Evolutionary conservation across 208 protist species (phyloP), one percentile per base, ranked within the genome.

Genomic region (Balamuthia mandrillaris): DNA sequence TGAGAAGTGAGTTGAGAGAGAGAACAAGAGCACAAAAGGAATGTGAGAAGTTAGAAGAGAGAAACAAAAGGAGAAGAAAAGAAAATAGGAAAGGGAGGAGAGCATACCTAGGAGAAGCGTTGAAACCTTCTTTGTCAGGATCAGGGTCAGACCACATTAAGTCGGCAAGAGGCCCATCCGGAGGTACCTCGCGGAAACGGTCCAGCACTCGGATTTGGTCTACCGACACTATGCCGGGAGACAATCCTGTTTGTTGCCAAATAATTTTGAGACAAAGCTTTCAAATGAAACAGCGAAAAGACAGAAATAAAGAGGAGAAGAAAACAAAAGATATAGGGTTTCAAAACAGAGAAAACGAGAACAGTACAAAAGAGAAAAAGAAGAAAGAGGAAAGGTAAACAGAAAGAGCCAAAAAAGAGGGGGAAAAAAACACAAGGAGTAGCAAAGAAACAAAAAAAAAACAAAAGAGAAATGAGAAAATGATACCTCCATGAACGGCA

Each of bases 61-160:
- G n/a, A 58, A 18, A 3, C 51, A 58, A 18, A 9, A 18, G 7
- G n/a, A 1, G n/a, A 58, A 18, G 7, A 18, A 33, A 27, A 16
- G 31, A 27, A 60, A 16, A 4, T 39, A 21, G 21, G n/a, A 63
- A 10, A 31, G 29, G 61, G 27, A 24, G 31, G 41, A 31, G 21
- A 16, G 21, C 16, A 42, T 61, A 68, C 42, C 87, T 70, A 45
- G 82, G 66, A 16, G 49, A 79, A 18, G 82, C 45, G 33, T 47
- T 33, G 29, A 77, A 88, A 27, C 78, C 88, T 12, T 68, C 51
- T 29, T 63, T 65, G 35, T 97, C 95, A 52, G 96, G 94, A 42
- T 95, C 92, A 4, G 98, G 98, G 88, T 99, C 98, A n/a, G 92
- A 96, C 98, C 98, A 99, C n/a, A 99, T 87, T 31, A 99, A 81